Base-by-base conservation (phyloP, 2,329 filamentous ascomycete genomes). In the Teratosphaeria nubilosa region DNA sequence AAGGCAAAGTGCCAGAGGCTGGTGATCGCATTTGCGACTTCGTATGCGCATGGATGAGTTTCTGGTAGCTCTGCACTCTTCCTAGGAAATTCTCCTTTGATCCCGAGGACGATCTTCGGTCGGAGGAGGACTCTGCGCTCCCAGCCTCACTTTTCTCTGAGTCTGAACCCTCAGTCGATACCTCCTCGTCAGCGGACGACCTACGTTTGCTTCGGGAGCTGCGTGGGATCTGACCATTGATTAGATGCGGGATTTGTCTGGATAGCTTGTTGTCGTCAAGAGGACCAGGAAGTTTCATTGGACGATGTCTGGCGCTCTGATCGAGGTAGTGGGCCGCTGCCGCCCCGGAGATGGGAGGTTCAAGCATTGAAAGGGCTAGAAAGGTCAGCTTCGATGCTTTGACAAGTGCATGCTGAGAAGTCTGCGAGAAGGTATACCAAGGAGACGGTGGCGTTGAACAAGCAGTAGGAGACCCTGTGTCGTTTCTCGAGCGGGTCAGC, bases 1-100 rank as follows among this genome's bases (percentile, higher is more conserved):
- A 58, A 16, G 63, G 63, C 31, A 66, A 30, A 5, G 62, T 66
- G 3, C 52, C 58, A 10, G 31, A 51, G 1, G 25, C 16, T 2
- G 58, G 58, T 13, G 57, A 58, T 11, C 58, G 48, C 34, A 65
- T 56, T 53, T 68, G 66, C n/a, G 51, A 60, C 20, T 56, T 54
- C 2, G 63, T 64, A 41, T 67, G 62, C 4, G 60, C 60, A 54
- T 65, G 59, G 62, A 68, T 66, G 27, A 60, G 52, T 16, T 64
- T 63, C 14, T 55, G 60, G 58, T 66, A 68, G 51, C 51, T 59
- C 16, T 62, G 53, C 30, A 62, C 58, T 27, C 59, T 50, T 53
- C 53, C 54, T 11, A 59, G 51, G 41, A 60, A 62, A 51, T 56
- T 58, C n/a, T 54, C 25, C 13, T 32, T 22, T 9, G 34, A 37